A percentile compares a stretch with the other conserved stretches of the same genome.
These are phyloP conservation scores for Cladophialophora exuberans DNA, from an alignment of 2,329 filamentous ascomycete species.

Conservation along the genomic window DNA sequence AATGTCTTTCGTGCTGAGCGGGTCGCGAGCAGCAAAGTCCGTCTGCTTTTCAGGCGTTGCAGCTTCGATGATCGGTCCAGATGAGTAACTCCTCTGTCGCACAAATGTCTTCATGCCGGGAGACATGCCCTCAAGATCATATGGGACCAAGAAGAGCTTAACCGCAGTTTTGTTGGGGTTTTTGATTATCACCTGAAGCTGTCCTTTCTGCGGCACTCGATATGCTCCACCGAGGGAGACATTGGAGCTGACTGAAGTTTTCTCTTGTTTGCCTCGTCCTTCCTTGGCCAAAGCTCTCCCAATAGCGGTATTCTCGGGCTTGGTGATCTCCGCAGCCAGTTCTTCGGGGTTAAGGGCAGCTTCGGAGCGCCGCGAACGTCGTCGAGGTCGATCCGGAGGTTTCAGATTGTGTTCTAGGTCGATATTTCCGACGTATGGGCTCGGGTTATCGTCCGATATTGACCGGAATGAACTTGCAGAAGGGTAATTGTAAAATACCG, in stretches of 20 bases:
- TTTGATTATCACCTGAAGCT: constrained; percentile 95
- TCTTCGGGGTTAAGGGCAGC: constrained; percentile 27
- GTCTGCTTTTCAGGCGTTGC: constrained; percentile 58
- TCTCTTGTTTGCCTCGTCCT: constrained; percentile 60
- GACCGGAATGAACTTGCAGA: constrained; percentile 65
- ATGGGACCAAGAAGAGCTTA: constrained; percentile 91
- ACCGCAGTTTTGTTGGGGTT: constrained; percentile 98
- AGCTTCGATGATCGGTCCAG: constrained; percentile 80
- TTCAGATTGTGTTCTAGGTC: constrained; percentile 82
- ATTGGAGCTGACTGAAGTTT: constrained; percentile 62
- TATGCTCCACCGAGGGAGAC: constrained; percentile 87
- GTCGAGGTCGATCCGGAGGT: constrained; percentile 42
- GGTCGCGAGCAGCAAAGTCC: constrained; percentile 51
- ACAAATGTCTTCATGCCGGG: constrained; percentile 95
- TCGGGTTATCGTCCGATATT: constrained; percentile 80
- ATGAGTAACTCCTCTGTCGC: constrained; percentile 88
- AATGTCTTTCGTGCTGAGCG: constrained; percentile 63
- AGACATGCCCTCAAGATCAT: constrained; percentile 90
- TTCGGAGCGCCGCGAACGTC: constrained; percentile 44
- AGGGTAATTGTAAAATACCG: constrained; percentile 93
- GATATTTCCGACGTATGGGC: constrained; percentile 91
- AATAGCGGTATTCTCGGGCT: constrained; percentile 25
- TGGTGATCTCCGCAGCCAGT: constrained; percentile 20
- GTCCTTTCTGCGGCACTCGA: constrained; percentile 89
- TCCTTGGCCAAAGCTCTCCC: constrained; percentile 44